A percentile compares a stretch with the other conserved stretches of the same genome.
Conservation (phyloP, 495 filamentous ascomycete species). For the Talaromyces thailandensis region DNA sequence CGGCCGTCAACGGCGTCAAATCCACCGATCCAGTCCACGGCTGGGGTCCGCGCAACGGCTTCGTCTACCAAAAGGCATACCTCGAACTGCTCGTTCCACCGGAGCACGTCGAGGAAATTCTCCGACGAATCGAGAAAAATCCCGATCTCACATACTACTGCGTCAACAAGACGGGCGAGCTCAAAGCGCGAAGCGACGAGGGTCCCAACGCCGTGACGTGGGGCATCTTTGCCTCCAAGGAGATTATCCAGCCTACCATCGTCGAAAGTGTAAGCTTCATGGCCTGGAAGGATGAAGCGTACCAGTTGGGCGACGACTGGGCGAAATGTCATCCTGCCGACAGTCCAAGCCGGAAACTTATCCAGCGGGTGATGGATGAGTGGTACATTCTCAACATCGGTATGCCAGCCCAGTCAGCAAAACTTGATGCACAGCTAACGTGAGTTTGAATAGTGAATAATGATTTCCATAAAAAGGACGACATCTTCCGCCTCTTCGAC, state of each 20-base stretch:
- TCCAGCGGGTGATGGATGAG: constrained; percentile 73
- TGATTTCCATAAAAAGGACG: constrained; percentile 73
- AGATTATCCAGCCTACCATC: constrained; percentile 99
- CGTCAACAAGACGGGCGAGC: constrained; percentile 68
- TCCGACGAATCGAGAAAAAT: constrained; percentile 68
- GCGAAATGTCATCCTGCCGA: constrained; percentile 73
- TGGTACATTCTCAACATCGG: constrained; percentile 97
- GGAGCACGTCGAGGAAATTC: constrained; percentile 65
- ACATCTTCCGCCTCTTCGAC: constrained; percentile 81
- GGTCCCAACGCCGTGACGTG: constrained; percentile 96
- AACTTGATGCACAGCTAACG: background rate
- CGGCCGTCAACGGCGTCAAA: constrained; percentile 86
- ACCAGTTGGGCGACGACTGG: constrained; percentile 87
- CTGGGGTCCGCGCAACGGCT: constrained; percentile 91
- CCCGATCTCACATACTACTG: constrained; percentile 87
- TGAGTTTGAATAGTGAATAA: constrained; percentile 66
- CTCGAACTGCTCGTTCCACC: constrained; percentile 83
- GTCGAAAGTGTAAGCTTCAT: constrained; percentile 97
- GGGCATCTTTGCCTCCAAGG: constrained; percentile 98
- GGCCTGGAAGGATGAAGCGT: constrained; percentile 99
- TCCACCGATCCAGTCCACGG: constrained; percentile 80
- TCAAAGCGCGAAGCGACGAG: constrained; percentile 74
- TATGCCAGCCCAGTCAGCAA: constrained; percentile 33
- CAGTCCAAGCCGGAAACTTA: constrained; percentile 73
- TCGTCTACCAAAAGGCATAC: constrained; percentile 98